Conservation (phyloP, 768 basidiomycete species). For the Kockovaella imperatae region DNA sequence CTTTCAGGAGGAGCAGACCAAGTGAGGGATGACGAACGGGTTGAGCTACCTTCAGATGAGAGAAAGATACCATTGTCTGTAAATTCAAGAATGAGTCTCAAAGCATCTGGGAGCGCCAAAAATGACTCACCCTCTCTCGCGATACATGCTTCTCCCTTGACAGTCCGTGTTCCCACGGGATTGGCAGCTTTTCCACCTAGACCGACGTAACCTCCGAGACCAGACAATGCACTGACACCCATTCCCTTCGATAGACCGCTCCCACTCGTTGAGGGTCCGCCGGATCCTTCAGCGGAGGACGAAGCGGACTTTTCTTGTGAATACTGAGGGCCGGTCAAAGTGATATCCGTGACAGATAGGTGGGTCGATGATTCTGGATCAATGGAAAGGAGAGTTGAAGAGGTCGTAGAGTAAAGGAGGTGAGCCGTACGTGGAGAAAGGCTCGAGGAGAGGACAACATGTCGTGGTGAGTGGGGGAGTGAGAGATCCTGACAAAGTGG, state of each 20-base stretch:
- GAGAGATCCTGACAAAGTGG: constrained; percentile 57
- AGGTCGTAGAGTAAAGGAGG: constrained; percentile 53
- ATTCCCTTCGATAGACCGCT: constrained; percentile 20
- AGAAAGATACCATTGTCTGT: constrained; percentile 32
- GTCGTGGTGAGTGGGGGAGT: constrained; percentile 84
- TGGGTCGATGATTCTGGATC: constrained; percentile 18
- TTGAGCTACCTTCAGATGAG: constrained; percentile 34
- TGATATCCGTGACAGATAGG: constrained; percentile 26
- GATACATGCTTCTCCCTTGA: constrained; percentile 32
- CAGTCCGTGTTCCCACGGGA: constrained; percentile 29
- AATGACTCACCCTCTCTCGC: constrained; percentile 32
- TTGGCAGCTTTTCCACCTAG: constrained; percentile 29
- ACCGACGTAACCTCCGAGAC: constrained; percentile 44
- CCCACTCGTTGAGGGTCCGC: no score
- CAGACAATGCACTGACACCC: constrained; percentile 30
- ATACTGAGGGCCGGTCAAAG: constrained; percentile 17
- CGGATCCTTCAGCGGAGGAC: neutral
- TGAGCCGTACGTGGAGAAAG: constrained; percentile 58
- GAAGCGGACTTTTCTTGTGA: neutral
- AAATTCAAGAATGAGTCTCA: no score
- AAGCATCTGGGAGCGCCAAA: neutral
- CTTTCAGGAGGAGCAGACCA: constrained; percentile 38
- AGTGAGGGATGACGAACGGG: constrained; percentile 23
- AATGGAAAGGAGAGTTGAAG: constrained; percentile 31
- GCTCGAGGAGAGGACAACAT: constrained; percentile 70